These are phyloP conservation scores for Agrocybe praecox DNA, from an alignment of 768 basidiomycete species.

Conservation along the genomic window DNA sequence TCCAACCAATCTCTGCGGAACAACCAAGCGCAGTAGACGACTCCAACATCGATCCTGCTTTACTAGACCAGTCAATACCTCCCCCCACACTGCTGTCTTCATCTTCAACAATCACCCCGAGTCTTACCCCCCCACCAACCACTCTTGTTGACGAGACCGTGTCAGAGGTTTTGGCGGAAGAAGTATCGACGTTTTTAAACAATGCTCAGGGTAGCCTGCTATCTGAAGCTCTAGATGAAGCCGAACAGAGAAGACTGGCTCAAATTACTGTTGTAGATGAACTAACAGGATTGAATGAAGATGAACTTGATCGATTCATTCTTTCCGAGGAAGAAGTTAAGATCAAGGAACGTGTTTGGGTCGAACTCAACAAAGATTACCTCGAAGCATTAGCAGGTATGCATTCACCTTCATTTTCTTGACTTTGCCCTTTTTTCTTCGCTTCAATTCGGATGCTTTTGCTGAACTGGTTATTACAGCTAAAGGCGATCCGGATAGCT, in stretches of 20 bases:
- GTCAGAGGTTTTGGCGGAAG: slow-evolving; percentile 64
- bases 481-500: slow-evolving; percentile 62
- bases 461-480: slow-evolving; percentile 58
- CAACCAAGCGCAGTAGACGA: slow-evolving; percentile 45
- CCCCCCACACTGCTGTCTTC: slow-evolving; percentile 1
- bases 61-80: slow-evolving; percentile 34
- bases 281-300: slow-evolving; percentile 83
- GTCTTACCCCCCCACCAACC: slow-evolving; percentile 29
- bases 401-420: slow-evolving; percentile 22
- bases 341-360: slow-evolving; percentile 92
- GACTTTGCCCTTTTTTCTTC: slow-evolving; percentile 1
- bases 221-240: slow-evolving; percentile 65
- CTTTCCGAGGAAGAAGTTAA: slow-evolving; percentile 79
- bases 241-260: slow-evolving; percentile 61
- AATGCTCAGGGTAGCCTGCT: slow-evolving; percentile 64
- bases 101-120: background rate
- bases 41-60: slow-evolving; percentile 59
- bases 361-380: slow-evolving; percentile 91
- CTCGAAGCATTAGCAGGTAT: slow-evolving; percentile 84
- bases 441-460: slow-evolving; percentile 26
- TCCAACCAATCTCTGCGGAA: slow-evolving; percentile 26
- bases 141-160: slow-evolving; percentile 58
- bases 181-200: slow-evolving; percentile 68
- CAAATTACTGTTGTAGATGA: slow-evolving; percentile 59
- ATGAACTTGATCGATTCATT: slow-evolving; percentile 82